Evolutionary conservation across 495 filamentous ascomycete genomes (phyloP), one percentile per base, ranked within the genome.

Genomic region (Penicillium robsamsonii): DNA sequence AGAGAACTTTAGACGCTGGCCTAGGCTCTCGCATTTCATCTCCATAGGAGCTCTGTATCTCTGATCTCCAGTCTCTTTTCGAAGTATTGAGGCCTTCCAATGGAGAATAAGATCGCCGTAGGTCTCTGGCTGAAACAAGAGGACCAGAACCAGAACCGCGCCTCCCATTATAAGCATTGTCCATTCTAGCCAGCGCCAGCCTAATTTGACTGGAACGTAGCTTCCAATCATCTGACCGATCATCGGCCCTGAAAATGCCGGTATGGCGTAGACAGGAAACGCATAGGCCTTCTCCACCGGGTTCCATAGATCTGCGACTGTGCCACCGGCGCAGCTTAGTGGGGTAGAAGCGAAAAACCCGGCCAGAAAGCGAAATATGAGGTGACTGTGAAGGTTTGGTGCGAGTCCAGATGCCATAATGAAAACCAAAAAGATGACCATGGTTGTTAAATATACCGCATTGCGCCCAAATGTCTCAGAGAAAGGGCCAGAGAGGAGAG

Each of bases 381-480:
- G 56, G 27, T 78, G 71, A 18, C 69, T 64, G 1, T 67, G 70
- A 47, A 80, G 62, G 40, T 78, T 80, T 3, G 77, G 75, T 4
- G 79, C 67, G 3, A 80, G 63, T 8, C 54, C 79, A 0, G 65
- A 64, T 1, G 75, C 77, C 74, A 81, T 76, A 53, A 79, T 66
- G 56, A 78, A 82, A 12, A 79, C 57, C 64, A 77, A 73, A 31
- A 72, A 74, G 0, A 81, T 27, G 0, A 71, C 63, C 10, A 79
- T 55, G 1, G 78, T 73, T 1, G 65, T 54, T 7, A 81, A 75
- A 55, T 88, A 87, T 12, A 84, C 75, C 5, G 81, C 78, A 60
- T 81, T 81, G 5, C 76, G 69, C 10, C 77, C 77, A 22, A 86
- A 69, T 0, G 83, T 87, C 58, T 88, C 86, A 27, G 69, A 76